Conservation (phyloP, 176 grass and related monocot species). For the Aechmea fasciata region DNA sequence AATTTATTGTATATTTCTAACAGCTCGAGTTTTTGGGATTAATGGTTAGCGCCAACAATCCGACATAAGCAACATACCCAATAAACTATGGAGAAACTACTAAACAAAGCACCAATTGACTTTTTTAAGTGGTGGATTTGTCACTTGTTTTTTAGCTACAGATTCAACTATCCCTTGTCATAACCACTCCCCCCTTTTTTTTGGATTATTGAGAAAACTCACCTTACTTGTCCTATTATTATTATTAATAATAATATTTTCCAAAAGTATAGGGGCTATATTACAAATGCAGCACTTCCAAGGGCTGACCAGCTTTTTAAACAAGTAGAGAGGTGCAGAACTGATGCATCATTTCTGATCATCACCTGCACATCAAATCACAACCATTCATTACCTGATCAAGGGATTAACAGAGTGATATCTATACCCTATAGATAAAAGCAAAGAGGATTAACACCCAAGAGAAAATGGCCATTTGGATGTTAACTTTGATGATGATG, state of each 20-base stretch:
- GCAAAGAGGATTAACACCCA: not conserved
- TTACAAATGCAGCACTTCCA: constrained; percentile 24
- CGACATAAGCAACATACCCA: not conserved
- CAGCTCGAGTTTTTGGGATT: no score
- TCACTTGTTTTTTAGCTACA: not conserved
- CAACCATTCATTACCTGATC: constrained; percentile 4
- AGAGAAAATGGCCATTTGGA: not conserved
- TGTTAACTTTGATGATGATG: not conserved
- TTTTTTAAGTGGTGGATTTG: not conserved
- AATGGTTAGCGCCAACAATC: no score
- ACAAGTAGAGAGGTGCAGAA: constrained; percentile 26
- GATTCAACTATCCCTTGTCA: not conserved
- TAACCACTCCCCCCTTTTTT: not conserved
- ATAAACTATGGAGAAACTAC: not conserved
- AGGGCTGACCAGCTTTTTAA: constrained; percentile 18
- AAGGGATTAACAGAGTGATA: not conserved
- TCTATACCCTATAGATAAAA: not conserved
- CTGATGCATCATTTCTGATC: constrained; percentile 22
- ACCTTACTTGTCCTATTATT: not conserved
- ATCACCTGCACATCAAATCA: constrained; percentile 27
- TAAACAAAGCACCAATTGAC: not conserved
- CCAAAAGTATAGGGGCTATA: constrained; percentile 18
- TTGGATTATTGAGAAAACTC: not conserved
- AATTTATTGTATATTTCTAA: no score
- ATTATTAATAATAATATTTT: not conserved